Evolutionary conservation across 139 green algal species (phyloP).

Genomic region (Diplosphaera chodatii): DNA sequence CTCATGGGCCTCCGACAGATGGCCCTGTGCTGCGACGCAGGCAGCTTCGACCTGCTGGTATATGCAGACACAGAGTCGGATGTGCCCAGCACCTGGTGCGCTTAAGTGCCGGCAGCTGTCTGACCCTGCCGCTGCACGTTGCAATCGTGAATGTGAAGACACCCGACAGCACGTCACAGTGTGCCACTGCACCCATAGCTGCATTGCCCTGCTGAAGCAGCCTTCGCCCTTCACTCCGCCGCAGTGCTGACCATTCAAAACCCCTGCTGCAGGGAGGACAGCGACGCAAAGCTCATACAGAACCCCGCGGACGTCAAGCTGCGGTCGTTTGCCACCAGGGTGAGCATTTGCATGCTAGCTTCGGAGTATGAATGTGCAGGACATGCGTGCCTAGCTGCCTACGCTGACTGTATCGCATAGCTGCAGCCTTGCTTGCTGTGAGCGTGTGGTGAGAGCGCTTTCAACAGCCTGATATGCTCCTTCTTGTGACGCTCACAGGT

Average conservation of each 20-base stretch:
- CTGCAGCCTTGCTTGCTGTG: not conserved
- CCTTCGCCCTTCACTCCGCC: no score
- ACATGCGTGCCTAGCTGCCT: not conserved
- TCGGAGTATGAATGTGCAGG: not conserved
- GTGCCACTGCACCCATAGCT: no score
- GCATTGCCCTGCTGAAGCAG: no score
- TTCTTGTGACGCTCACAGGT: conserved; percentile 36
- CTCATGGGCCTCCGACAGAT: no score
- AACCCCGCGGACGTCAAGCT: conserved; percentile 78
- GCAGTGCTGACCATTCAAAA: no score
- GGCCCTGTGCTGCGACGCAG: conserved; percentile 27
- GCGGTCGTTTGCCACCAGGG: conserved; percentile 88
- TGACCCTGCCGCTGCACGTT: not conserved
- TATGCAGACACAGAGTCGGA: conserved; percentile 73
- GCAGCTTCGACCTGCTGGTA: conserved; percentile 89
- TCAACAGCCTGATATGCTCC: not conserved
- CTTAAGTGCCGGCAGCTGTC: not conserved
- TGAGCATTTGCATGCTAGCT: conserved; percentile 2
- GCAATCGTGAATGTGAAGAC: not conserved
- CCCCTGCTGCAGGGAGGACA: conserved; percentile 70
- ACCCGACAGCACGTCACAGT: no score
- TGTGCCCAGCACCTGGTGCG: conserved; percentile 80
- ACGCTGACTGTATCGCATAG: not conserved
- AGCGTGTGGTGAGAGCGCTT: not conserved
- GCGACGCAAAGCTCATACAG: conserved; percentile 72